Conservation (phyloP, 176 grass and related monocot species). For the Ananas comosus region DNA sequence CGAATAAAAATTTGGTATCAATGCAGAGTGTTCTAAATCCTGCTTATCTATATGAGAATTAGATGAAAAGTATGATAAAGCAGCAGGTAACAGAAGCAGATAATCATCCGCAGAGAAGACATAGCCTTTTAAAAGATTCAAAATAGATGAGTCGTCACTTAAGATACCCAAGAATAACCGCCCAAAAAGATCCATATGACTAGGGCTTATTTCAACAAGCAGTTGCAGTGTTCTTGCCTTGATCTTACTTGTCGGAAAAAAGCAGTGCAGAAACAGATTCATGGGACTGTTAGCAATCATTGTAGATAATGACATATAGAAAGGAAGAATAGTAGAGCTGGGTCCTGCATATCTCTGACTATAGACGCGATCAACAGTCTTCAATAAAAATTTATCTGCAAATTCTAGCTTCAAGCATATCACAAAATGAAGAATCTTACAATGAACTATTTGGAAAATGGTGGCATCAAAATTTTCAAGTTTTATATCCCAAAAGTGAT, state of each 20-base stretch:
- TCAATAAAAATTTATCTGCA: conserved; percentile 64
- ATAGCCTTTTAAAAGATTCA: conserved; percentile 31
- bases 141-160: conserved; percentile 27
- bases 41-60: conserved; percentile 24
- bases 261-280: conserved; percentile 56
- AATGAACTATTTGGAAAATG: conserved; percentile 52
- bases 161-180: conserved; percentile 54
- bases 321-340: conserved; percentile 37
- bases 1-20: conserved; percentile 47
- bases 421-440: conserved; percentile 49
- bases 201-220: conserved; percentile 64
- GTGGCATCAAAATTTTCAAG: conserved; percentile 32
- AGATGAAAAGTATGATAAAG: conserved; percentile 57
- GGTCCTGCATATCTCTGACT: conserved; percentile 33
- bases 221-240: conserved; percentile 50
- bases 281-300: conserved; percentile 48
- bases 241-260: conserved; percentile 51
- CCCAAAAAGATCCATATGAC: conserved; percentile 64
- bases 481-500: conserved; percentile 32
- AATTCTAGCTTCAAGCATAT: conserved; percentile 57
- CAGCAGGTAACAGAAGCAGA: conserved; percentile 71
- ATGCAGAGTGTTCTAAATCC: conserved; percentile 31
- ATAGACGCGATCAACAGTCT: conserved; percentile 37
- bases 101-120: conserved; percentile 33
- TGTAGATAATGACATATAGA: conserved; percentile 54